Base-by-base conservation (phyloP, 1,139 yeast genomes). In the Wickerhamomyces sp. region DNA sequence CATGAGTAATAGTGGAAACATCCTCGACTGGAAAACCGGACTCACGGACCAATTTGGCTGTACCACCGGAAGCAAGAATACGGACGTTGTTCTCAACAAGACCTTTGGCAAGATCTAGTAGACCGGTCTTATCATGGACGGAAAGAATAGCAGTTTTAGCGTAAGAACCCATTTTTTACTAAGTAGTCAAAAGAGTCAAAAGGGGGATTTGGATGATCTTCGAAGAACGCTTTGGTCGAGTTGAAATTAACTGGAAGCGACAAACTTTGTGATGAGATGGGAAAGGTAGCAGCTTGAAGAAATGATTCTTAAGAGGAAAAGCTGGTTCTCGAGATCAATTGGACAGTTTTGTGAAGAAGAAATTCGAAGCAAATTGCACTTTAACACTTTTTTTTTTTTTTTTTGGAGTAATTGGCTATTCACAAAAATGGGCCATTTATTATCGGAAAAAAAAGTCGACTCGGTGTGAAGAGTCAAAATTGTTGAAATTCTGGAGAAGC, bases 11-110 rank as follows among this genome's bases (percentile, higher is more conserved):
- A 42, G 93, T 64, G 34, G 94, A 81, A 37, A 91, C 96, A 58
- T 91, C 98, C 49, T 88, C 95, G 20, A 91, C 97, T 33, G 95
- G 93, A 77, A 91, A 91, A 11, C 97, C 98, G 37, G 96, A 95
- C 61, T 89, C 98, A 59, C 96, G 83, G 41, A 91, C 81, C 71
- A 91, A 72, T 57, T 75, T 78, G 39, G 98, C 94, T 41, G 98
- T 91, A 57, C 98, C 98, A 42, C 98, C 98, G 27, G 96, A 87
- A 33, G 97, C 98, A 42, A 91, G 73, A 46, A 91, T 79, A 53
- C 96, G 78, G 48, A 91, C 96, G 48, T 87, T 76, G 62, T 88
- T 84, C 53, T 82, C 83, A 46, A 75, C 81, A 44, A 91, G 75
- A 33, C 98, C 97, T 68, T 91, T 91, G 51, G 97, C 97, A 46